A percentile compares a stretch with the other conserved stretches of the same genome.
These are phyloP conservation scores for Amaranthus hypochondriacus DNA, from an alignment of 148 eudicot species.

Conservation along the genomic window DNA sequence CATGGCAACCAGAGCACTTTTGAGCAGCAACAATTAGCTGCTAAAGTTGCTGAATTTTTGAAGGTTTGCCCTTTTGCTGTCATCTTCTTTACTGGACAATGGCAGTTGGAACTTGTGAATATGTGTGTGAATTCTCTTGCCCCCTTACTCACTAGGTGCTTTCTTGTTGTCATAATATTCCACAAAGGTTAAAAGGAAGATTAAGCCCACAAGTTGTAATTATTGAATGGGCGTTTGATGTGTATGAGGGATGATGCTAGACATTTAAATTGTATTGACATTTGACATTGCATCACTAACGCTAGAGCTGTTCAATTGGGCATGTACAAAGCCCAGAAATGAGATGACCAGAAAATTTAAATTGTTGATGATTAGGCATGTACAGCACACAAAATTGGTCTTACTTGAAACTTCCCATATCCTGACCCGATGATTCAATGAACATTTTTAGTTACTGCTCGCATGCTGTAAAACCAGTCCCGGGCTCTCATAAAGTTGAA, in stretches of 20 bases:
- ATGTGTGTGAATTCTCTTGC: not conserved
- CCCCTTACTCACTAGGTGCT: not conserved
- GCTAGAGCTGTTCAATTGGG: too few relatives aligned
- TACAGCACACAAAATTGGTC: too few relatives aligned
- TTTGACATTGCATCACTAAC: too few relatives aligned
- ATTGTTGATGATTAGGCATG: too few relatives aligned
- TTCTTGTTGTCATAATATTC: not conserved
- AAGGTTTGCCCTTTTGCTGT: slow-evolving; percentile 44
- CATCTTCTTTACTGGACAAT: not conserved
- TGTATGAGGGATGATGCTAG: not conserved
- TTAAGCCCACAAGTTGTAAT: not conserved
- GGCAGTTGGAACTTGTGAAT: not conserved
- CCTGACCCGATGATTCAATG: too few relatives aligned
- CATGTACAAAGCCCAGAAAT: too few relatives aligned
- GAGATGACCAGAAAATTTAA: too few relatives aligned
- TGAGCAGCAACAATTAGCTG: slow-evolving; percentile 88
- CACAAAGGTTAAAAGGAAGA: not conserved
- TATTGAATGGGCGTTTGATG: not conserved
- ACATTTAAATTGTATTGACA: too few relatives aligned
- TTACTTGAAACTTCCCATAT: too few relatives aligned
- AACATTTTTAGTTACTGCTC: too few relatives aligned
- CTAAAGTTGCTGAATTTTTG: slow-evolving; percentile 83
- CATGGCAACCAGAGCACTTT: slow-evolving; percentile 84
- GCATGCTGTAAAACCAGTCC: too few relatives aligned
- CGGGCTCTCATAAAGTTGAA: too few relatives aligned